Base-by-base conservation (phyloP, 2,329 filamentous ascomycete genomes). In the Clarireedia monteithiana region DNA sequence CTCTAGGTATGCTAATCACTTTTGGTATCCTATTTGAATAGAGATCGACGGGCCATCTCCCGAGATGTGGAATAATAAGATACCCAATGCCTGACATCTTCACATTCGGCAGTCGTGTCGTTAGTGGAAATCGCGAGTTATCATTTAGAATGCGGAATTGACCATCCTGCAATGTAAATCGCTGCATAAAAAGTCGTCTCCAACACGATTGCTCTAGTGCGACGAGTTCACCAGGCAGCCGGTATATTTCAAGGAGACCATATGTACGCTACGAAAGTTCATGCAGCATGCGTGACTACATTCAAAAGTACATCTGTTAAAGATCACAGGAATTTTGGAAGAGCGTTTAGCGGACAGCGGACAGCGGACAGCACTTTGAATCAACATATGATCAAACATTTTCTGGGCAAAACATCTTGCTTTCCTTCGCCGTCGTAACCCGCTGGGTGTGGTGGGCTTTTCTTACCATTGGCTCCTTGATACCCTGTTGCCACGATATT, bases 251-350 rank as follows among this genome's bases (percentile, higher is more conserved):
- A 34, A 12, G 38, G 26, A n/a, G 45, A 7, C 10, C 17, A 39
- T 20, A n/a, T 38, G 12, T 27, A 48, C 23, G 15, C 17, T 38
- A 4, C 3, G 47, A 17, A 42, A 46, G 30, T n/a, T 38, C 24
- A 30, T 59, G 58, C 57, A 50, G 57, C 39, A 50, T 57, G 48
- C 55, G 55, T 55, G 30, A 54, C 52, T 53, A 58, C 46, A 17
- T 57, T 62, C 55, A 40, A 38, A 59, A 55, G 50, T 34, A 36
- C 38, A 34, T 59, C 56, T 58, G 58, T 56, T 27, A 40, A 42
- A 48, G 38, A 50, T 50, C 50, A 52, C 47, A 48, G 36, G 48
- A 49, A 42, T 50, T 26, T 26, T 20, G 20, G 27, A 49, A 50
- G 49, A 49, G 39, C 9, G 46, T 38, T 53, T 20, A 12, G 40